phyloP scores from a whole-genome alignment of 192 early-diverging fungal genomes.

The Thamnidium elegans region DNA sequence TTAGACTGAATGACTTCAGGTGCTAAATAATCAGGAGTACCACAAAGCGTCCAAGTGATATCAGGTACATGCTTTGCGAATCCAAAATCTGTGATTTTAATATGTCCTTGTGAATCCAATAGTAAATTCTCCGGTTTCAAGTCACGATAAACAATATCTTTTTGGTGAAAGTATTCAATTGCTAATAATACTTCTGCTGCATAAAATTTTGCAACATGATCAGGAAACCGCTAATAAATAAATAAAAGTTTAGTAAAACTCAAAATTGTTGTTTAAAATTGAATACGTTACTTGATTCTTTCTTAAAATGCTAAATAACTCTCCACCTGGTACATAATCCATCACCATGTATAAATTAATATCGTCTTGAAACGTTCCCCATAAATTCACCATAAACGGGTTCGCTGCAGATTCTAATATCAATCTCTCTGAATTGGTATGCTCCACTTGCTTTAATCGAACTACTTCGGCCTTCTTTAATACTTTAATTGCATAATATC shows the following conservation, averaged over 20 bases:
- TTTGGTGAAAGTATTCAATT: slow-evolving; percentile 86
- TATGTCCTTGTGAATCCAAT: slow-evolving; percentile 82
- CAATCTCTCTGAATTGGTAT: slow-evolving; percentile 79
- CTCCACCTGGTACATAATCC: slow-evolving; percentile 95
- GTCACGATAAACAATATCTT: slow-evolving; percentile 94
- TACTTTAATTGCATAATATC: slow-evolving; percentile 84
- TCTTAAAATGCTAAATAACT: slow-evolving; percentile 92
- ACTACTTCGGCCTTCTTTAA: slow-evolving; percentile 80
- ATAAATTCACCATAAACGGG: slow-evolving; percentile 80
- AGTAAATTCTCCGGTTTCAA: slow-evolving; percentile 90
- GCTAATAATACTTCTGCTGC: slow-evolving; percentile 91
- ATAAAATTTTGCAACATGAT: slow-evolving; percentile 93
- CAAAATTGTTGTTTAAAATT: neutral
- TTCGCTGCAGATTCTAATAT: slow-evolving; percentile 66
- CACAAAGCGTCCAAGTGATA: slow-evolving; percentile 96
- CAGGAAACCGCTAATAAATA: slow-evolving; percentile 68
- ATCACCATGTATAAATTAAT: slow-evolving; percentile 89
- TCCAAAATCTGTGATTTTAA: slow-evolving; percentile 98
- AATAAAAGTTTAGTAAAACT: neutral
- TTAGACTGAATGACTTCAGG: slow-evolving; percentile 96
- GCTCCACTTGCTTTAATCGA: slow-evolving; percentile 83
- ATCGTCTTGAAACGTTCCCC: slow-evolving; percentile 93
- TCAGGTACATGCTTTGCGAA: slow-evolving; percentile 72
- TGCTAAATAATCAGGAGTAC: slow-evolving; percentile 95
- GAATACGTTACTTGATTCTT: slow-evolving; percentile 73